Conservation (phyloP, 2,329 filamentous ascomycete genomes). For the Hirsutella thompsonii region DNA sequence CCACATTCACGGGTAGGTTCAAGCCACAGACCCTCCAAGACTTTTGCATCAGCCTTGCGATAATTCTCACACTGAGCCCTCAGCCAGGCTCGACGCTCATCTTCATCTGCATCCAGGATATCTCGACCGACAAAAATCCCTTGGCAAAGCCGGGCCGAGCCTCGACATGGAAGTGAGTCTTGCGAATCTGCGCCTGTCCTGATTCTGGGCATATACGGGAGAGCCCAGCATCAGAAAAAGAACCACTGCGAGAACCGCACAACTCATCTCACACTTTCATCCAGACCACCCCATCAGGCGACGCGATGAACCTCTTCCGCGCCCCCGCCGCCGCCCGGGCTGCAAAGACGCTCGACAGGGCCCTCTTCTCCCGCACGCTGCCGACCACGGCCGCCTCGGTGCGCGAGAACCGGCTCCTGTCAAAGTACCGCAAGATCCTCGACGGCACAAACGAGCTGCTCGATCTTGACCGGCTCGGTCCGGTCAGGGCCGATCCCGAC, state of each 20-base stretch:
- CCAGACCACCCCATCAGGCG: neutral
- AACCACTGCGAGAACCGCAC: too few species aligned
- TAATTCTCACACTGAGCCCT: neutral
- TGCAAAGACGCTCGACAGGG: slow-evolving; percentile 68
- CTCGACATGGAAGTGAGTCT: slow-evolving; percentile 16
- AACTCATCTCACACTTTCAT: neutral
- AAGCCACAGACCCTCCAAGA: slow-evolving; percentile 14
- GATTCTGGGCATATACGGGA: too few species aligned
- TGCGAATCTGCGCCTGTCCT: too few species aligned
- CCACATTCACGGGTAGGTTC: neutral
- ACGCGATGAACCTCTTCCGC: slow-evolving; percentile 48
- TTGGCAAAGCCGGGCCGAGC: neutral
- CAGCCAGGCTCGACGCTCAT: neutral
- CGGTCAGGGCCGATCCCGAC: slow-evolving; percentile 52
- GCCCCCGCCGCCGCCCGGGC: slow-evolving; percentile 65
- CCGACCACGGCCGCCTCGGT: slow-evolving; percentile 69
- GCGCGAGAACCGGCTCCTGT: slow-evolving; percentile 62
- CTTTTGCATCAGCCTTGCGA: slow-evolving; percentile 17
- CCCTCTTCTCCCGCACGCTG: slow-evolving; percentile 67
- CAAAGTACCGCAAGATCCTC: slow-evolving; percentile 55
- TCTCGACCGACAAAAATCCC: too few species aligned
- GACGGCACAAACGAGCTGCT: slow-evolving; percentile 55
- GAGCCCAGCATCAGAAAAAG: too few species aligned
- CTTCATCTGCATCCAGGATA: too few species aligned
- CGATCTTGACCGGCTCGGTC: slow-evolving; percentile 46